Evolutionary conservation across 176 grass and related monocot genomes (phyloP).

Genomic region (Phyllostachys edulis): DNA sequence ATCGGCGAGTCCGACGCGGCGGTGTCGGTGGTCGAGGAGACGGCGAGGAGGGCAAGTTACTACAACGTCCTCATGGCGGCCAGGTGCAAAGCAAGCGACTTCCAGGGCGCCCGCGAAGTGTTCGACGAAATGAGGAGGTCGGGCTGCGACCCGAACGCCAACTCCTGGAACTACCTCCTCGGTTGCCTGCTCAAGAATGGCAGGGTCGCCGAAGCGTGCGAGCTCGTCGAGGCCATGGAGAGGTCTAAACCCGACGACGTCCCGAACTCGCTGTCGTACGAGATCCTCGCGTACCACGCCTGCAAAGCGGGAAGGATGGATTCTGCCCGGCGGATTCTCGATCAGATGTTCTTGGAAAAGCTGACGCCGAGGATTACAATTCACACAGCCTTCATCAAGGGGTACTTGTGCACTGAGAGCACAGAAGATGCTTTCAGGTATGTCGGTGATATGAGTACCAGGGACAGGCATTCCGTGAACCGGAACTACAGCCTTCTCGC

Average conservation of each 20-base stretch:
- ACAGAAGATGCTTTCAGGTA: constrained; percentile 59
- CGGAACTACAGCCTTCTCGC: constrained; percentile 74
- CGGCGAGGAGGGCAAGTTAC: constrained; percentile 48
- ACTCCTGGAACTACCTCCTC: constrained; percentile 82
- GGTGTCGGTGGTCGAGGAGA: constrained; percentile 55
- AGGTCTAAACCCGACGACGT: background rate
- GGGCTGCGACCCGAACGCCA: constrained; percentile 58
- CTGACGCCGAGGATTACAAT: constrained; percentile 59
- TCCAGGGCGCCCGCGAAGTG: constrained; percentile 57
- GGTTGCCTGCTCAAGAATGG: constrained; percentile 71
- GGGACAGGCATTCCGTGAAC: constrained; percentile 57
- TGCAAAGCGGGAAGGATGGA: constrained; percentile 68
- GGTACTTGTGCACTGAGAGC: constrained; percentile 52
- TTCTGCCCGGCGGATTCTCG: constrained; percentile 53
- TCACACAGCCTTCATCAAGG: constrained; percentile 81
- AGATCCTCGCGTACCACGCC: constrained; percentile 62
- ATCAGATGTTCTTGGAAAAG: constrained; percentile 58
- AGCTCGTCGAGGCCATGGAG: constrained; percentile 80
- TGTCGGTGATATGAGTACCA: constrained; percentile 55
- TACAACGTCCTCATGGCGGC: constrained; percentile 69
- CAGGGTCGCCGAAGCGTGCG: constrained; percentile 57
- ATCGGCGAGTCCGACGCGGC: constrained; percentile 59
- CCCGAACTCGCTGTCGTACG: constrained; percentile 58
- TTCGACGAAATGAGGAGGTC: constrained; percentile 73
- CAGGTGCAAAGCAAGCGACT: constrained; percentile 61